These are phyloP conservation scores for Ceriops decandra DNA, from an alignment of 345 rosid species.

Conservation along the genomic window DNA sequence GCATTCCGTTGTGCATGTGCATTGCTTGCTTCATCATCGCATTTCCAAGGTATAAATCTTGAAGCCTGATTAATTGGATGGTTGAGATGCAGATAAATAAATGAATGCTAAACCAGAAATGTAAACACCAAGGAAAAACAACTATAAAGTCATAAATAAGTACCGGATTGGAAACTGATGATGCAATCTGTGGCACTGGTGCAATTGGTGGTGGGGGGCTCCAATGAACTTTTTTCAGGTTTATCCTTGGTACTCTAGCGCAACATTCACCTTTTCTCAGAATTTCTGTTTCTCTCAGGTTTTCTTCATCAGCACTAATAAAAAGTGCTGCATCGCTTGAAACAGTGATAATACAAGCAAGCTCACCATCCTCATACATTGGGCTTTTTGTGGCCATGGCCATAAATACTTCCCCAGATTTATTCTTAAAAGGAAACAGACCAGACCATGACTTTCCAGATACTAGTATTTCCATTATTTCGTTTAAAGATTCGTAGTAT, in stretches of 20 bases:
- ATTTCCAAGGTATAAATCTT: conserved; percentile 41
- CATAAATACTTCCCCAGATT: conserved; percentile 63
- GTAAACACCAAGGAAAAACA: not conserved
- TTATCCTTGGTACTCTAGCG: conserved; percentile 33
- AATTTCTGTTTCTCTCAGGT: conserved; percentile 28
- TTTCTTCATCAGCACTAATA: conserved; percentile 36
- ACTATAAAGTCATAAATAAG: conserved; percentile 28
- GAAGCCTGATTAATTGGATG: conserved; percentile 49
- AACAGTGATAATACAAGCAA: conserved; percentile 63
- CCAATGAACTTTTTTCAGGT: conserved; percentile 56
- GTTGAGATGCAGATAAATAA: conserved; percentile 15
- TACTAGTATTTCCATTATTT: conserved; percentile 42
- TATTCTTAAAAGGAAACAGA: conserved; percentile 74
- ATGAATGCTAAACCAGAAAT: conserved; percentile 10
- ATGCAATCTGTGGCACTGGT: conserved; percentile 48
- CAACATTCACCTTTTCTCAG: conserved; percentile 25
- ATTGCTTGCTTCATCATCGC: conserved; percentile 32
- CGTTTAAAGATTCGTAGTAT: conserved; percentile 30
- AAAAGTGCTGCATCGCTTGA: conserved; percentile 67
- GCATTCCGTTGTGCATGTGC: conserved; percentile 22
- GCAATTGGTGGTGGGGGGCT: conserved; percentile 47
- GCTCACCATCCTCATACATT: conserved; percentile 57
- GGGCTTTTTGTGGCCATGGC: conserved; percentile 67
- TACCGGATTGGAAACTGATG: conserved; percentile 82
- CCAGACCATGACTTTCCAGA: conserved; percentile 76